phyloP scores from a whole-genome alignment of 139 green algal species.

The Yamagishiella unicocca region DNA sequence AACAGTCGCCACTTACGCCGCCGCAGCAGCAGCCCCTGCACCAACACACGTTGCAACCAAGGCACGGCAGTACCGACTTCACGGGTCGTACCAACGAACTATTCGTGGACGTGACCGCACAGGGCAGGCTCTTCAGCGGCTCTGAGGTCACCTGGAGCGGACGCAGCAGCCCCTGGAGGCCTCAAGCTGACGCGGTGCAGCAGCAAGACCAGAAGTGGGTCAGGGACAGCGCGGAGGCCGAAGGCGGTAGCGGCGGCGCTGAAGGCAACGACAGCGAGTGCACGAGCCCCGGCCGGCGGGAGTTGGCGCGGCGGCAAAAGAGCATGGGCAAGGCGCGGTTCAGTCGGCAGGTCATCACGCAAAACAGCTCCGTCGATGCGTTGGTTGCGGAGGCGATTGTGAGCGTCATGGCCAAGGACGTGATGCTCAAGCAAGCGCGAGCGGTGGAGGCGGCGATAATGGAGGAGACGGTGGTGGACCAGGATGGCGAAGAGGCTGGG shows the following conservation, averaged over 20 bases:
- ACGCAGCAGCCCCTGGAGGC: too few relatives aligned
- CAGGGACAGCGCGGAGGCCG: neutral
- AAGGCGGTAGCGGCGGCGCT: neutral
- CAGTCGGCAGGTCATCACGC: neutral
- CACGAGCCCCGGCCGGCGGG: neutral
- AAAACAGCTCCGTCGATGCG: slow-evolving; percentile 22
- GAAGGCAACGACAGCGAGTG: neutral
- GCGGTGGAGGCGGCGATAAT: neutral
- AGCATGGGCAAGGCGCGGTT: slow-evolving; percentile 41
- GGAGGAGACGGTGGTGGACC: neutral
- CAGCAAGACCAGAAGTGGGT: neutral
- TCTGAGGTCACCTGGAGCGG: too few relatives aligned
- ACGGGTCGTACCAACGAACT: too few relatives aligned
- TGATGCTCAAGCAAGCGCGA: neutral
- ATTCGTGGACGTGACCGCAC: too few relatives aligned
- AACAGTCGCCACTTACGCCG: neutral
- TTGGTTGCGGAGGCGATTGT: slow-evolving; percentile 29
- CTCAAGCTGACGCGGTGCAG: neutral
- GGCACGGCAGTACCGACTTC: too few relatives aligned
- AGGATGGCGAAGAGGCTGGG: neutral
- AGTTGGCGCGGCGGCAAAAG: neutral
- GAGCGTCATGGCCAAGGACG: neutral
- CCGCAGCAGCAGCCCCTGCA: neutral
- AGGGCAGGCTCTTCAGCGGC: too few relatives aligned
- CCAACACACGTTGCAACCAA: neutral